phyloP scores from a whole-genome alignment of 176 grass and related monocot species.

The Zea mays region DNA sequence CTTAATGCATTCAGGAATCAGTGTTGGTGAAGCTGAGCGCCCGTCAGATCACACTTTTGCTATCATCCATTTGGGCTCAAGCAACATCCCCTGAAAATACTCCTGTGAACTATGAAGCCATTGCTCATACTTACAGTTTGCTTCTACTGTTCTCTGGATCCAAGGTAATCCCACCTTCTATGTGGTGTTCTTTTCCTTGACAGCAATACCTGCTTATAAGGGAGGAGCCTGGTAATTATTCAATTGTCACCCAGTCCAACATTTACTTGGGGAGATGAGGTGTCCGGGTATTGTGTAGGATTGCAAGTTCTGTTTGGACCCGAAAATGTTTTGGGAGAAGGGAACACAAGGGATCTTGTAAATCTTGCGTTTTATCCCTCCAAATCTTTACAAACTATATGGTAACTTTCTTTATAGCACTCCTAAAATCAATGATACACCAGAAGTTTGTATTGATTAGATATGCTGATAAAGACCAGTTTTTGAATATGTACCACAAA shows the following conservation, averaged over 20 bases:
- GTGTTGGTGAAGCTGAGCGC: conserved; percentile 73
- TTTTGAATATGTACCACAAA: conserved; percentile 14
- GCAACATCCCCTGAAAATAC: conserved; percentile 71
- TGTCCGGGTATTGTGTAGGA: background rate
- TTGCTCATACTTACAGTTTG: conserved; percentile 95
- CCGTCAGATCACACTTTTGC: conserved; percentile 87
- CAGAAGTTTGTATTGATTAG: conserved; percentile 6
- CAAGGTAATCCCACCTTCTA: conserved; percentile 61
- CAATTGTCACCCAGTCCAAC: conserved; percentile 2
- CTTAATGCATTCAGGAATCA: conserved; percentile 68
- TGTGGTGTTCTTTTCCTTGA: conserved; percentile 24
- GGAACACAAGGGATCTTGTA: background rate
- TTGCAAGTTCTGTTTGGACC: conserved; percentile 15
- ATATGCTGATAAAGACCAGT: conserved; percentile 17
- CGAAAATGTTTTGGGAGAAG: background rate
- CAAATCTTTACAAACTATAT: background rate
- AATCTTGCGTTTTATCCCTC: background rate
- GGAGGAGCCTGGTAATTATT: conserved; percentile 21
- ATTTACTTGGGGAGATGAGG: conserved; percentile 16
- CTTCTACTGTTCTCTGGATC: conserved; percentile 78
- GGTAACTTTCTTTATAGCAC: background rate
- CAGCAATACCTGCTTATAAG: conserved; percentile 14
- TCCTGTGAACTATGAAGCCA: conserved; percentile 96
- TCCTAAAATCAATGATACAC: background rate
- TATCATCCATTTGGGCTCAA: conserved; percentile 97